phyloP scores from a whole-genome alignment of 2,329 filamentous ascomycete species.

The Tolypocladium endophyticum region DNA sequence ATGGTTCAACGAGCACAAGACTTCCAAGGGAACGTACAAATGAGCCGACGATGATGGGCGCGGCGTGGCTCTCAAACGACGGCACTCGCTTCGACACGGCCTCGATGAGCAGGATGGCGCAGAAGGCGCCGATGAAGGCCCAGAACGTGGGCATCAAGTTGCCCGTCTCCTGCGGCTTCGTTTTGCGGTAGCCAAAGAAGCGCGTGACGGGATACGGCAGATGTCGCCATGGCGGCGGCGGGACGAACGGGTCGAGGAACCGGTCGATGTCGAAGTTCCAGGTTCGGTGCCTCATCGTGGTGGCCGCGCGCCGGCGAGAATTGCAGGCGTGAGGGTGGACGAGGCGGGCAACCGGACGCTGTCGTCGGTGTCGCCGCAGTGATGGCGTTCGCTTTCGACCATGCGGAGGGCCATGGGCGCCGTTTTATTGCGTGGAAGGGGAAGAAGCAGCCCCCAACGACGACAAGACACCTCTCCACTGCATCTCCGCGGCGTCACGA shows the following conservation, averaged over 20 bases:
- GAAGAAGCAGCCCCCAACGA: background rate
- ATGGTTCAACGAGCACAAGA: background rate
- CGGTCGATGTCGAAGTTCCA: slow-evolving; percentile 66
- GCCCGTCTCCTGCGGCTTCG: slow-evolving; percentile 30
- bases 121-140: slow-evolving; percentile 56
- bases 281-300: slow-evolving; percentile 8
- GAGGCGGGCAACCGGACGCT: background rate
- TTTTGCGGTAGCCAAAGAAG: slow-evolving; percentile 54
- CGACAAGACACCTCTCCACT: background rate
- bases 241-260: slow-evolving; percentile 62
- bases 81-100: slow-evolving; percentile 43
- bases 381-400: background rate
- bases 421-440: background rate
- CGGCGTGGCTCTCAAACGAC: slow-evolving; percentile 38
- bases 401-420: background rate
- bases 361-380: background rate
- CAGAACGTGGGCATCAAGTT: slow-evolving; percentile 50
- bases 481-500: background rate
- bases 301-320: background rate
- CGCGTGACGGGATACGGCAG: slow-evolving; percentile 57
- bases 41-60: slow-evolving; percentile 56
- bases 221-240: slow-evolving; percentile 50
- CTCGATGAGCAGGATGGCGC: slow-evolving; percentile 48
- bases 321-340: background rate
- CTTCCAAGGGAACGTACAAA: slow-evolving; percentile 42